Percentiles rank a stretch among this genome's conserved stretches.
These are phyloP conservation scores for Backusella mclennaniae DNA, from an alignment of 192 early-diverging fungal species.

Conservation along the genomic window DNA sequence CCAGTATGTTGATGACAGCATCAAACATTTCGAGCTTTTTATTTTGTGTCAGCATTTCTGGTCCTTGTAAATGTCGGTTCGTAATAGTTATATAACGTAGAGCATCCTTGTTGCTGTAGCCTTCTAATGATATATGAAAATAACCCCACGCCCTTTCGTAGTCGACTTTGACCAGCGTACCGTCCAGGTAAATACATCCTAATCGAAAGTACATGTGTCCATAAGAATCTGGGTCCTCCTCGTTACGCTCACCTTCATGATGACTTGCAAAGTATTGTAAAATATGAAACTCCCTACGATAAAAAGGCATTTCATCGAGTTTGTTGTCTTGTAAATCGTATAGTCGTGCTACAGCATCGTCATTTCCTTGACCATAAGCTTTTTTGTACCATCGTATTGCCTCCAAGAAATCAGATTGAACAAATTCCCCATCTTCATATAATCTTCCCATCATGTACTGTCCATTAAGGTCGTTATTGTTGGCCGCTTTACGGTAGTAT, in stretches of 20 bases:
- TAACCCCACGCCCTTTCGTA: background rate
- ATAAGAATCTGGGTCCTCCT: background rate
- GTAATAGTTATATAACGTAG: background rate
- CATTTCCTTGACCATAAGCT: background rate
- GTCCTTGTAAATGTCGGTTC: background rate
- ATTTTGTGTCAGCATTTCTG: background rate
- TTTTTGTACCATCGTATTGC: background rate
- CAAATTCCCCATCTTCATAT: background rate
- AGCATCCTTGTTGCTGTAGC: background rate
- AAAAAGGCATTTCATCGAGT: background rate
- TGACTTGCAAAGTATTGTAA: background rate
- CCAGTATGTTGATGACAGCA: background rate
- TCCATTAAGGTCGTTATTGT: background rate
- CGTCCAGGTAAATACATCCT: background rate
- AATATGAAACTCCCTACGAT: background rate
- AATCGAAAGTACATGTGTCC: background rate
- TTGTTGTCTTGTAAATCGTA: background rate
- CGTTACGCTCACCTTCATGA: background rate
- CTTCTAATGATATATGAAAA: background rate
- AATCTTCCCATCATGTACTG: background rate
- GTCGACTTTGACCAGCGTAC: background rate
- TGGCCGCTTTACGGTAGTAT: background rate
- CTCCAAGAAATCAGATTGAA: background rate
- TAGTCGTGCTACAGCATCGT: background rate
- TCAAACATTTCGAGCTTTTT: background rate